Percentiles rank a stretch among this genome's conserved stretches.
Conservation (phyloP, 2,329 filamentous ascomycete species). For the Claviceps spartinae region DNA sequence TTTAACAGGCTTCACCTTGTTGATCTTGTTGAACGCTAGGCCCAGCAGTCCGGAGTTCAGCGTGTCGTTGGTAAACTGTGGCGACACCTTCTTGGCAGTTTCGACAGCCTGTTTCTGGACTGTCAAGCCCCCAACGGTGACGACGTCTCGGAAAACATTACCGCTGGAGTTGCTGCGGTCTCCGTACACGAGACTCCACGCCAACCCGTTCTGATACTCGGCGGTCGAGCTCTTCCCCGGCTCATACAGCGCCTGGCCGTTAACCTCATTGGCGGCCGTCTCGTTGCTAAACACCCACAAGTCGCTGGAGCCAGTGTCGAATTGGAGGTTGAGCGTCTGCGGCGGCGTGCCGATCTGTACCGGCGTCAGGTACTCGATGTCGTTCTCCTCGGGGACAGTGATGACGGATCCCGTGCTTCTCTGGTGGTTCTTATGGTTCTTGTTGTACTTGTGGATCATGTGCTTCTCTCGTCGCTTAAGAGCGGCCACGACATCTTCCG, state of each 20-base stretch:
- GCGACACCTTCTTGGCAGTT: slow-evolving; percentile 27
- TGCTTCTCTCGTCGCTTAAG: background rate
- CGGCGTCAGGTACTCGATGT: slow-evolving; percentile 8
- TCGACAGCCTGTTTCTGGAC: slow-evolving; percentile 30
- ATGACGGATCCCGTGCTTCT: slow-evolving; percentile 6
- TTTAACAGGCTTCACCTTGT: slow-evolving; percentile 25
- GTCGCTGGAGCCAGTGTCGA: slow-evolving; percentile 15
- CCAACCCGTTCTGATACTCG: slow-evolving; percentile 20
- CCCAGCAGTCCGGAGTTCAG: slow-evolving; percentile 27
- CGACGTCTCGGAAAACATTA: slow-evolving; percentile 28
- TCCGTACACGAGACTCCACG: slow-evolving; percentile 31
- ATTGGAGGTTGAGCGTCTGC: slow-evolving; percentile 10
- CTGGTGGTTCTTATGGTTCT: background rate
- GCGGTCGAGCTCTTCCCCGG: slow-evolving; percentile 25
- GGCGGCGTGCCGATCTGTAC: slow-evolving; percentile 11
- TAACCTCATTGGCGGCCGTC: slow-evolving; percentile 21
- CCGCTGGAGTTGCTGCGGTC: slow-evolving; percentile 29
- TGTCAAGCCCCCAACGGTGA: slow-evolving; percentile 28
- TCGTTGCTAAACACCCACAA: slow-evolving; percentile 28
- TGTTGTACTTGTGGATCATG: background rate
- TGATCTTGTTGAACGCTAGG: slow-evolving; percentile 28
- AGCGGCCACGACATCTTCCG: slow-evolving; percentile 3
- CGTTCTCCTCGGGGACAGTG: slow-evolving; percentile 5
- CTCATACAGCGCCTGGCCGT: slow-evolving; percentile 27
- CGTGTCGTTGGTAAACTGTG: slow-evolving; percentile 28